Conservation (phyloP, 1,284 basidiomycete species). For the Austroboletus niveus region DNA sequence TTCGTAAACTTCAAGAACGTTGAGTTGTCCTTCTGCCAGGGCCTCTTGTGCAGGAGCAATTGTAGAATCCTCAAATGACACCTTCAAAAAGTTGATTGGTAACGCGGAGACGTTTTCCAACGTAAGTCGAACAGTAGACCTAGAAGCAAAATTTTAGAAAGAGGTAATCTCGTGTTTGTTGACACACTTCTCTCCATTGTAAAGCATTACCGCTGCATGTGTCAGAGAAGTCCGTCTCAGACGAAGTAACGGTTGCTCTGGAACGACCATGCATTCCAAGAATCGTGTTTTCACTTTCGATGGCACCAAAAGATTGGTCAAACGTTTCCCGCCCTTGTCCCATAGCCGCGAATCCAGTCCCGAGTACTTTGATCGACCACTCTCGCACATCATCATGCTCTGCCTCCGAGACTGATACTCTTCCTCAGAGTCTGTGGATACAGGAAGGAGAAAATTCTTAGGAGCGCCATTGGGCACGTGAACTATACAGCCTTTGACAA, state of each 20-base stretch:
- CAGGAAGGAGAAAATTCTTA: constrained; percentile 75
- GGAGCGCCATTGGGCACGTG: constrained; percentile 73
- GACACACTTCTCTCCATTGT: constrained; percentile 85
- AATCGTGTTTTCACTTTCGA: constrained; percentile 45
- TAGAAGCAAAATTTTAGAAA: constrained; percentile 33
- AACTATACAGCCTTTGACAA: constrained; percentile 75
- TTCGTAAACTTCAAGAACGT: constrained; percentile 87
- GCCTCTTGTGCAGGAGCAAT: constrained; percentile 72
- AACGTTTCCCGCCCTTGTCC: constrained; percentile 42
- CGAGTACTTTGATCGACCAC: constrained; percentile 64
- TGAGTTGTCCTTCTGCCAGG: constrained; percentile 76
- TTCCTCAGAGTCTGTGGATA: constrained; percentile 73
- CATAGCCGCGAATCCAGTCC: constrained; percentile 68
- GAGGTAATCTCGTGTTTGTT: background rate
- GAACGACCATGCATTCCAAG: constrained; percentile 76
- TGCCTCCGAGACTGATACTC: constrained; percentile 55
- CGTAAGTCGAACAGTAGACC: constrained; percentile 78
- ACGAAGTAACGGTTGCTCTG: constrained; percentile 82
- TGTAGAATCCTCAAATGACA: constrained; percentile 89
- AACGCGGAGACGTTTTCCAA: constrained; percentile 85
- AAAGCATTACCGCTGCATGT: constrained; percentile 90
- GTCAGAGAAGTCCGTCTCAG: constrained; percentile 85
- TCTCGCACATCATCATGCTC: constrained; percentile 60
- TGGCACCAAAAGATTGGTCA: constrained; percentile 25
- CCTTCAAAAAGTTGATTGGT: constrained; percentile 80